Evolutionary conservation across 305 asterid genomes (phyloP).

Genomic region (Stenogyne calaminthoides): DNA sequence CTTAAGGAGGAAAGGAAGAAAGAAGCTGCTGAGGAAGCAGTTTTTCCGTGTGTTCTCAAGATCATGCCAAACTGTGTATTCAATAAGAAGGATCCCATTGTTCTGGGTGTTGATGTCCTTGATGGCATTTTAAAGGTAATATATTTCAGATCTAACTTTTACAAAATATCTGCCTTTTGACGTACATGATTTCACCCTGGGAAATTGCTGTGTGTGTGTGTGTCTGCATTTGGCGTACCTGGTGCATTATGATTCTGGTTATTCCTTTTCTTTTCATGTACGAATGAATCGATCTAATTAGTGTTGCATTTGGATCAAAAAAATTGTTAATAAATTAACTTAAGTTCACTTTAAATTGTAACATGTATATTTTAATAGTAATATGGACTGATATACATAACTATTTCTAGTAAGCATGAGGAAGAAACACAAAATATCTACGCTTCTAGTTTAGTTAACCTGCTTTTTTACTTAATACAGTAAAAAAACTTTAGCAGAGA

Average conservation of each 20-base stretch:
- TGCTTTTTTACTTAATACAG: no score
- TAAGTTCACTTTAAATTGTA: no score
- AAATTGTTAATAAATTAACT: not conserved
- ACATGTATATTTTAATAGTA: no score
- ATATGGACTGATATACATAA: no score
- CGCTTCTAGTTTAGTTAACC: no score
- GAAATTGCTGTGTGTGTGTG: not conserved
- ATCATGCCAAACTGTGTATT: constrained; percentile 82
- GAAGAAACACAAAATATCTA: no score
- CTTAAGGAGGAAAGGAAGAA: constrained; percentile 95
- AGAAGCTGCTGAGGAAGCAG: constrained; percentile 96
- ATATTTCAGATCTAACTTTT: constrained; percentile 10
- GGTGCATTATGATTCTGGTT: not conserved
- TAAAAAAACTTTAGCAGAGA: no score
- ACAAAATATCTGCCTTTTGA: not conserved
- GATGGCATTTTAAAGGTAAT: constrained; percentile 87
- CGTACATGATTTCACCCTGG: not conserved
- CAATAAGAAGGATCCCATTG: constrained; percentile 97
- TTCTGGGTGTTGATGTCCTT: constrained; percentile 87
- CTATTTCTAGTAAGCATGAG: no score
- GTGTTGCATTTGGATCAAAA: not conserved
- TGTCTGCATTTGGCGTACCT: not conserved
- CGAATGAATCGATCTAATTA: not conserved
- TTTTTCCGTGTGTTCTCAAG: constrained; percentile 92
- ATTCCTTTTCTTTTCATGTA: no score